phyloP scores from a whole-genome alignment of 805 yeast species.

The Tetrapisispora taiwanensis region DNA sequence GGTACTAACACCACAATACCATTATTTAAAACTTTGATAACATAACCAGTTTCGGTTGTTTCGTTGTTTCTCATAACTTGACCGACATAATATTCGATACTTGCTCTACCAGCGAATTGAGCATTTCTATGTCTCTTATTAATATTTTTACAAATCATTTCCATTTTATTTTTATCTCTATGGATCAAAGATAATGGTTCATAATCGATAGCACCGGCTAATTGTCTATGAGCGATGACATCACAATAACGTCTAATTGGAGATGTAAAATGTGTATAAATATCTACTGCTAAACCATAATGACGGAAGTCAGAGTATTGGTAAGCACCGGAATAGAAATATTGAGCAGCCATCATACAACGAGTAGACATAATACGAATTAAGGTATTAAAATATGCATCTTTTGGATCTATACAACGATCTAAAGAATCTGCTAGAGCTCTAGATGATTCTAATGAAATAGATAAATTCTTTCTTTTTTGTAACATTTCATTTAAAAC shows the following conservation, averaged over 20 bases:
- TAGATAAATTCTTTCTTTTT: constrained; percentile 61
- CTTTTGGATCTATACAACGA: constrained; percentile 69
- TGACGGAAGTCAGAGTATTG: constrained; percentile 89
- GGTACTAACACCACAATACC: constrained; percentile 95
- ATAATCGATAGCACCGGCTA: constrained; percentile 96
- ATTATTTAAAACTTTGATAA: constrained; percentile 84
- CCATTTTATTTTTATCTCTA: constrained; percentile 85
- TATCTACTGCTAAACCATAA: constrained; percentile 95
- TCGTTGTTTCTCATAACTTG: constrained; percentile 88
- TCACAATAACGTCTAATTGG: constrained; percentile 98
- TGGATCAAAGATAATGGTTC: constrained; percentile 75
- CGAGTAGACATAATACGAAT: constrained; percentile 95
- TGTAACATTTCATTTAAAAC: constrained; percentile 79
- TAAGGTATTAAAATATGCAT: constrained; percentile 86
- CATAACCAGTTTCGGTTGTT: constrained; percentile 75
- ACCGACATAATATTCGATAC: constrained; percentile 95
- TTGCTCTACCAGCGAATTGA: constrained; percentile 97
- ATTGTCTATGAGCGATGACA: constrained; percentile 91
- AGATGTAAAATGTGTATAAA: constrained; percentile 96
- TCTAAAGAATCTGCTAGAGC: constrained; percentile 91
- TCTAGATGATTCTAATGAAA: constrained; percentile 76
- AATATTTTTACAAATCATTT: constrained; percentile 74
- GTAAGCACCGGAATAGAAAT: constrained; percentile 82
- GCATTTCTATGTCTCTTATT: constrained; percentile 95
- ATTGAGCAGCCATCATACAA: constrained; percentile 99